Base-by-base conservation (phyloP, 345 rosid species). In the Salix dunnii region DNA sequence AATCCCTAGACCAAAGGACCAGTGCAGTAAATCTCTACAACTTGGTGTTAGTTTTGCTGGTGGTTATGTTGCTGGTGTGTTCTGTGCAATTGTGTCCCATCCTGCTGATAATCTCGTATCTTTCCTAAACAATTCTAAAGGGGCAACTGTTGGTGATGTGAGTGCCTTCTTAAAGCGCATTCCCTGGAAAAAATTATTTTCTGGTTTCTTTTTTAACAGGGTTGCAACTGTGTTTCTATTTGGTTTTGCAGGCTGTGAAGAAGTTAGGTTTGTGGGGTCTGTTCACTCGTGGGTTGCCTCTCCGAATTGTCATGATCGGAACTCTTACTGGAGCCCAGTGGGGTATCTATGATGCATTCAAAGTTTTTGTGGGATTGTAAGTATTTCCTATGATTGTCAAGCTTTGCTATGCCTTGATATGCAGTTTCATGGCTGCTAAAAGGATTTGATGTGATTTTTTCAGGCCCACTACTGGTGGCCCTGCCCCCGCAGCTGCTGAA, bases 381-480 rank as follows among this genome's bases (percentile, higher is more conserved):
- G 98, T 87, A 72, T 69, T 78, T 27, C 68, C 30, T 5, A 11
- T 18, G 28, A 17, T 67, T 51, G 65, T 35, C 3, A 63, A 6
- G 25, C 6, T 67, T 71, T 25, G 30, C 28, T 71, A 62, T 67
- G 66, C 31, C 13, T 65, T 27, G 6, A 23, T 67, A 43, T 18
- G 21, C 51, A 1, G 58, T 42, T 55, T 69, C 3, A 27, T 67
- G 73, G 6, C 42, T 77, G 66, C 43, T 40, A 51, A n/a, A 18
- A 61, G 23, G 65, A 7, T 65, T 76, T 60, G 25, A 8, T 65
- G 75, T 36, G 13, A 65, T 55, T 81, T 67, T 40, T 82, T 81
- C 87, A 94, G 98, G 90, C 98, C 97, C 48, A 96, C 99, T 46
- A 96, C 98, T 7, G 98, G 99, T 77, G 99, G 99, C 69, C 91